phyloP scores from a whole-genome alignment of 1,284 basidiomycete genomes.

The Athelia psychrophila region DNA sequence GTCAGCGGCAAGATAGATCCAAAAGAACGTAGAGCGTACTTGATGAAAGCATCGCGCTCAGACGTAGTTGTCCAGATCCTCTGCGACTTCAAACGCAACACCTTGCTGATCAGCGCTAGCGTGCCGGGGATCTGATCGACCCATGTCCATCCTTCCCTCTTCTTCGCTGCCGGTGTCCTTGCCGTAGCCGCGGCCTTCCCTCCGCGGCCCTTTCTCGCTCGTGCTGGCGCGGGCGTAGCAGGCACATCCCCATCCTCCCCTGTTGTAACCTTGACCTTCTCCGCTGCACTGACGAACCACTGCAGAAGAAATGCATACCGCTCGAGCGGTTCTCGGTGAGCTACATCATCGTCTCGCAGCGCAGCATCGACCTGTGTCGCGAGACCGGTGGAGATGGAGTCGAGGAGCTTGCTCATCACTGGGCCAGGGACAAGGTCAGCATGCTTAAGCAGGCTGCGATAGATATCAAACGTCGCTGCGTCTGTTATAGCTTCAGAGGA shows the following conservation, averaged over 20 bases:
- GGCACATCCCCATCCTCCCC: slow-evolving; percentile 51
- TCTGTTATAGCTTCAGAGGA: slow-evolving; percentile 69
- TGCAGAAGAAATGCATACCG: slow-evolving; percentile 85
- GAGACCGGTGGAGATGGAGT: slow-evolving; percentile 73
- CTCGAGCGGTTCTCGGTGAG: slow-evolving; percentile 75
- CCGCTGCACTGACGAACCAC: slow-evolving; percentile 81
- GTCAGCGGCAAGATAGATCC: slow-evolving; percentile 2
- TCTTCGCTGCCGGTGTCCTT: slow-evolving; percentile 41
- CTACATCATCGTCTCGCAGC: slow-evolving; percentile 63
- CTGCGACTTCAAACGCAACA: slow-evolving; percentile 73
- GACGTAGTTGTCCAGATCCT: slow-evolving; percentile 86
- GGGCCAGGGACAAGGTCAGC: slow-evolving; percentile 54
- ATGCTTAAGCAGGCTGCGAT: slow-evolving; percentile 74
- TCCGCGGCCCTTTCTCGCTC: slow-evolving; percentile 53
- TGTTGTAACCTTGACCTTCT: slow-evolving; percentile 59
- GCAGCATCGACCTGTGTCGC: slow-evolving; percentile 69
- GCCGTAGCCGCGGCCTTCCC: slow-evolving; percentile 47
- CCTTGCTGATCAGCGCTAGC: slow-evolving; percentile 68
- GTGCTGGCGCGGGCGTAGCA: slow-evolving; percentile 41
- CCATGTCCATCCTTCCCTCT: slow-evolving; percentile 69
- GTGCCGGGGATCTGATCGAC: slow-evolving; percentile 69
- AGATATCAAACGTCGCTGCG: slow-evolving; percentile 72
- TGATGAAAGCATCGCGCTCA: slow-evolving; percentile 82
- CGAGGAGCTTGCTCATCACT: slow-evolving; percentile 75
- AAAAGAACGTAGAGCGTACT: slow-evolving; percentile 40